Evolutionary conservation across 768 basidiomycete genomes (phyloP), one percentile per base, ranked within the genome.

Genomic region (Chalciporus pseudorubinellus): DNA sequence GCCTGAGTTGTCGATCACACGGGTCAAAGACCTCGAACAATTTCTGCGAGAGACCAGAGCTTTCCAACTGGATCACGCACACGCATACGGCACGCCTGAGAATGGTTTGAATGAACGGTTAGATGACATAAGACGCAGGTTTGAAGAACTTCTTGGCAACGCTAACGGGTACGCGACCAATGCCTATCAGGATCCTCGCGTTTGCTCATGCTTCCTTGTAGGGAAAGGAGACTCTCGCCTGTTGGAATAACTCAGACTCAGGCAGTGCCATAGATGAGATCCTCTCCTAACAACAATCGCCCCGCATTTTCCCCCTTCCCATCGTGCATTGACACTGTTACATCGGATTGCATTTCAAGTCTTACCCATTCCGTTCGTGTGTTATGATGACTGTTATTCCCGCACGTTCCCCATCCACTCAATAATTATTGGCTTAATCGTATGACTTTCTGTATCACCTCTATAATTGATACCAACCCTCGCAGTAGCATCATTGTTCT

Each of bases 41-140:
- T 90, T 82, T 57, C 69, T 89, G 21, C 82, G 87, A 22, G 83
- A 87, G 55, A 74, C 75, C 33, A 61, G 75, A 39, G 78, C 80
- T 3, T 85, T 84, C 57, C 59, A 74, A 45, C 70, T 86, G 60
- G 87, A 89, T 56, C 63, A 77, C 47, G 86, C 79, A 0, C 74
- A 79, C 47, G 57, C 62, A 39, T 60, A 59, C 20, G 36, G 43
- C 3, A 45, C 51, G 4, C 38, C 43, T 2, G 48, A 50, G 21
- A 58, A 63, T 13, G 3, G 16, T 7, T 29, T 70, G 12, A 41
- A 50, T 19, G 3, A 22, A 0, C 52, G 28, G 22, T 22, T 70
- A 18, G 36, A 42, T 0, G 11, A 53, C 0, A 14, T 66, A 29
- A 56, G 70, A 55, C 42, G 54, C 39, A 53, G 59, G 13, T 65